A percentile compares a stretch with the other conserved stretches of the same genome.
Conservation (phyloP, 176 grass and related monocot genomes). For the Aechmea fasciata region DNA sequence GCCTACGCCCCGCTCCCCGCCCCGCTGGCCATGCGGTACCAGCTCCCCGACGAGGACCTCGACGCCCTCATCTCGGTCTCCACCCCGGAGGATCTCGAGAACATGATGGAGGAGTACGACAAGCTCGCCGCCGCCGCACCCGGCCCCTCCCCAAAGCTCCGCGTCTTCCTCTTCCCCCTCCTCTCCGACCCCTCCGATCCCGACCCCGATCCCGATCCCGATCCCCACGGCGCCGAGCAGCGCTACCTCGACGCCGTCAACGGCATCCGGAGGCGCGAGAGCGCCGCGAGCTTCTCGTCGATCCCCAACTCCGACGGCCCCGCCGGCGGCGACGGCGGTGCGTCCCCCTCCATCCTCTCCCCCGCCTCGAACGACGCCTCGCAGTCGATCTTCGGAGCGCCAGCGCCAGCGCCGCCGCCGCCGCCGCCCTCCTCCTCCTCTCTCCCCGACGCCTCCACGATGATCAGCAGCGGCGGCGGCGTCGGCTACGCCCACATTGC, state of each 20-base stretch:
- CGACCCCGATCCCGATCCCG: neutral
- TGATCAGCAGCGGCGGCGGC: neutral
- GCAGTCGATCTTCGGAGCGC: slow-evolving; percentile 34
- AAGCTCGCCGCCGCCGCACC: slow-evolving; percentile 32
- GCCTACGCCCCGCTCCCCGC: slow-evolving; percentile 41
- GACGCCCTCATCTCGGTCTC: slow-evolving; percentile 97
- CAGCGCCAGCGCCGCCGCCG: neutral
- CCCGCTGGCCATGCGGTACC: slow-evolving; percentile 60
- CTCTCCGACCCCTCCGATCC: slow-evolving; percentile 24
- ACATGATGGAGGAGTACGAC: slow-evolving; percentile 96
- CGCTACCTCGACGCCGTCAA: slow-evolving; percentile 16
- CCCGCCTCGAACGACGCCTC: slow-evolving; percentile 55
- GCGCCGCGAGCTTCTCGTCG: slow-evolving; percentile 24
- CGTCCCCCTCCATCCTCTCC: slow-evolving; percentile 33
- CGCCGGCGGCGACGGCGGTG: slow-evolving; percentile 17
- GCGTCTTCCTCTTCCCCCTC: slow-evolving; percentile 79
- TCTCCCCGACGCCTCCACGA: slow-evolving; percentile 26
- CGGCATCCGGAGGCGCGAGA: slow-evolving; percentile 21
- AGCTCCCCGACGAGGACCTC: slow-evolving; percentile 88
- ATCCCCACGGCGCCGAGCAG: neutral
- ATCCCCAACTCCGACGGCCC: slow-evolving; percentile 48
- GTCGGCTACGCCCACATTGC: too few relatives aligned
- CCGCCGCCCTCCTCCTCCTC: slow-evolving; percentile 24
- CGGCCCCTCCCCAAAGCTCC: slow-evolving; percentile 51
- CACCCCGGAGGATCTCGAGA: slow-evolving; percentile 89